A percentile compares a stretch with the other conserved stretches of the same genome.
phyloP scores from a whole-genome alignment of 2,329 filamentous ascomycete species.

The Rhynchosporium graminicola region DNA sequence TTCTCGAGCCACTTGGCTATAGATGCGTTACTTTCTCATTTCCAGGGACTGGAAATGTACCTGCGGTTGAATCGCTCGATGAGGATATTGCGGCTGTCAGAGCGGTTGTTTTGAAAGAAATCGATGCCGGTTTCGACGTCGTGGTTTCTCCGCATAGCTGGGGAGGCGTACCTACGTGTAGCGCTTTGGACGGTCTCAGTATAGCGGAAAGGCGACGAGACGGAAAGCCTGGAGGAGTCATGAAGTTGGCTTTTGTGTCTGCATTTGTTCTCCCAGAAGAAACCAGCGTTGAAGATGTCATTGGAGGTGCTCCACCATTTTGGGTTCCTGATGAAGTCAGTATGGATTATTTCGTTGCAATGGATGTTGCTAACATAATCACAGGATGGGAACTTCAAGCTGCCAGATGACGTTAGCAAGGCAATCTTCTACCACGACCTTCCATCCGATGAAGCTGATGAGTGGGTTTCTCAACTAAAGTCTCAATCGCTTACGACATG shows the following conservation, averaged over 20 bases:
- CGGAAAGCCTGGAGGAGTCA: conserved; percentile 43
- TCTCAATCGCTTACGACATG: conserved; percentile 25
- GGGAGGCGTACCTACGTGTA: conserved; percentile 41
- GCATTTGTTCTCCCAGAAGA: conserved; percentile 24
- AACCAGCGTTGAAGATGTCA: conserved; percentile 17
- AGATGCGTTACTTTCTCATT: conserved; percentile 27
- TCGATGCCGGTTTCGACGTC: conserved; percentile 42
- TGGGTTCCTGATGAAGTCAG: conserved; percentile 21
- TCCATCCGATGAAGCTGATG: conserved; percentile 19
- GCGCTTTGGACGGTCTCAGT: conserved; percentile 42
- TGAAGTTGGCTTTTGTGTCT: conserved; percentile 26
- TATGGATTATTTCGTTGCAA: neutral
- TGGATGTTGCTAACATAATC: neutral
- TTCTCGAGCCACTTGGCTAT: conserved; percentile 27
- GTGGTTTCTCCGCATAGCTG: conserved; percentile 44
- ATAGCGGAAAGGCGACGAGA: conserved; percentile 41
- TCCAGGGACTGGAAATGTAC: conserved; percentile 19
- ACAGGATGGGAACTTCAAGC: conserved; percentile 18
- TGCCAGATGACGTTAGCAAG: conserved; percentile 7
- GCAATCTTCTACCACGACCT: conserved; percentile 25
- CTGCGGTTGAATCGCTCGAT: conserved; percentile 22
- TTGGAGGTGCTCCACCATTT: neutral
- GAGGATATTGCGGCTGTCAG: conserved; percentile 27
- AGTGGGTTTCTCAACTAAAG: conserved; percentile 21
- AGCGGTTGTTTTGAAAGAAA: conserved; percentile 23